Evolutionary conservation across 2,329 filamentous ascomycete species (phyloP), one percentile per base, ranked within the genome.

Genomic region (Helminthosporium solani): DNA sequence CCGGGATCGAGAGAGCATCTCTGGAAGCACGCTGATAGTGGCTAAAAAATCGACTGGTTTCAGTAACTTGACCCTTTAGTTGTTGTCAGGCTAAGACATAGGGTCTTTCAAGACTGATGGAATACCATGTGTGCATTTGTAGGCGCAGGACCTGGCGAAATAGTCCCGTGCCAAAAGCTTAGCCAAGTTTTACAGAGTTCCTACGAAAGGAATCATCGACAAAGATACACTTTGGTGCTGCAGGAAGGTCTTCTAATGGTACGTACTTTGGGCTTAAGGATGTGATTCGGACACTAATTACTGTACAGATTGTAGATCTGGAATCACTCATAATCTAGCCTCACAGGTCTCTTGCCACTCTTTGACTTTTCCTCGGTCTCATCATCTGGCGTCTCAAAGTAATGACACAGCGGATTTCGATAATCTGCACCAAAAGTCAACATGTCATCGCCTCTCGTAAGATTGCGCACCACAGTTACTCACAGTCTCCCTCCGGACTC

Each of bases 401-500:
- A 44, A 12, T 52, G 42, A 34, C 60, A 62, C n/a, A 45, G 28
- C 8, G 60, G 60, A 44, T 54, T 58, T 7, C 55, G 50, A 44
- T 62, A 62, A 33, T 51, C 55, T 60, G 21, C 11, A 8, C 16
- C 16, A 27, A 16, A 18, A 15, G 25, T 44, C 28, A 46, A 31
- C n/a, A n/a, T 1, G 18, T 35, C 15, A 46, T 42, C 16, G 39
- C 34, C 19, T 19, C 27, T 28, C 20, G 34, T 9, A 15, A 35
- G 19, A 7, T 37, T 12, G 23, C 12, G 19, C 9, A 12, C 12
- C 7, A 23, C 37, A 15, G 15, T 23, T 15, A 51, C 56, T 53
- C 38, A 59, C 57, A 56, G 19, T 65, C 59, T 6, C 55, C 54
- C 28, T 54, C 51, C 1, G 56, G 56, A 47, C 42, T 50, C 41